Evolutionary conservation across 2,329 filamentous ascomycete species (phyloP).

Genomic region (Colletotrichum agaves): DNA sequence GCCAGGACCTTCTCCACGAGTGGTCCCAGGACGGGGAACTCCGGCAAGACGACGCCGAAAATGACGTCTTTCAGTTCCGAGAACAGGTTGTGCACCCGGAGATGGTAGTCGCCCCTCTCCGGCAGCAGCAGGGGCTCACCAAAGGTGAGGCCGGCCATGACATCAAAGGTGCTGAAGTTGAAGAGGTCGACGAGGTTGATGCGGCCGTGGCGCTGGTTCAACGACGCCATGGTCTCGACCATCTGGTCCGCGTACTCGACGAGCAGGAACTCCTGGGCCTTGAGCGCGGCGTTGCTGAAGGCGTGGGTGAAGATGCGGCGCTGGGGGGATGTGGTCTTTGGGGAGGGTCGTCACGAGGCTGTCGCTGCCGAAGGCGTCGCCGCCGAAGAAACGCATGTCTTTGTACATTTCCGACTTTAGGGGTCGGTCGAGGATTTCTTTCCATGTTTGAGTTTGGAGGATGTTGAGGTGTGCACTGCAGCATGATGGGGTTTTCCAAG

Average conservation of each 20-base stretch:
- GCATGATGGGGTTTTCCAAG: background rate
- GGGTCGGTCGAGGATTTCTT: slow-evolving; percentile 31
- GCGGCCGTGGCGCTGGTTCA: slow-evolving; percentile 6
- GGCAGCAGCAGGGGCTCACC: slow-evolving; percentile 45
- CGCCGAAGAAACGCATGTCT: slow-evolving; percentile 34
- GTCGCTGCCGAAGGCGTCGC: slow-evolving; percentile 31
- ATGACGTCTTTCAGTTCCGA: slow-evolving; percentile 22
- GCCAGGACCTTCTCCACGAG: slow-evolving; percentile 20
- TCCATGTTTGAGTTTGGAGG: slow-evolving; percentile 37
- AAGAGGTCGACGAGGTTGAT: slow-evolving; percentile 38
- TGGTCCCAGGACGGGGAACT: slow-evolving; percentile 28
- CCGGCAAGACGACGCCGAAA: slow-evolving; percentile 27
- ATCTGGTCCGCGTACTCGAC: slow-evolving; percentile 52
- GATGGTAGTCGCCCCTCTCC: slow-evolving; percentile 40
- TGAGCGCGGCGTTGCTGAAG: slow-evolving; percentile 42
- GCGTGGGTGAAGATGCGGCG: slow-evolving; percentile 39
- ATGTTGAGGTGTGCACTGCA: background rate
- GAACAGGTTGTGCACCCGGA: slow-evolving; percentile 43
- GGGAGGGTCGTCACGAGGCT: slow-evolving; percentile 39
- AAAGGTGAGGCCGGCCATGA: slow-evolving; percentile 46
- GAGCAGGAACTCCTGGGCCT: slow-evolving; percentile 44
- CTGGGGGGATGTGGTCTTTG: slow-evolving; percentile 30
- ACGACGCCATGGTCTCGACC: slow-evolving; percentile 46
- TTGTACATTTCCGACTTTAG: slow-evolving; percentile 32
- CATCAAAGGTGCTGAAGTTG: slow-evolving; percentile 45